Evolutionary conservation across 148 eudicot genomes (phyloP).

Genomic region (Selenicereus undatus): DNA sequence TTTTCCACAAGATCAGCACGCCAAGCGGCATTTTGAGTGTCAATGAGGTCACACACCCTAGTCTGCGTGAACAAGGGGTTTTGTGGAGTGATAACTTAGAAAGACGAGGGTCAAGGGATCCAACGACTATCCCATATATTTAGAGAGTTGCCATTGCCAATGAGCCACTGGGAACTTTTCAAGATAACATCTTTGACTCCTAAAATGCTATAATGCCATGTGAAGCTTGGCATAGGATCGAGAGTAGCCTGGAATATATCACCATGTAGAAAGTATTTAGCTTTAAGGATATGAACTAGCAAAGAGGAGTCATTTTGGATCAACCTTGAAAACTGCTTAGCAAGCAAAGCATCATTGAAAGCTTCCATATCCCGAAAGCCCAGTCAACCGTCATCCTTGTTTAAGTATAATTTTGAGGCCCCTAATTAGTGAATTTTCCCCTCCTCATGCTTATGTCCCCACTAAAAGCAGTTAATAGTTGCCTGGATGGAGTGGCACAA

Average conservation of each 20-base stretch:
- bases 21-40: too few relatives aligned
- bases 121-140: not conserved
- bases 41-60: too few relatives aligned
- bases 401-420: not conserved
- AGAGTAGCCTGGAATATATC: not conserved
- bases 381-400: not conserved
- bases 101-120: not conserved
- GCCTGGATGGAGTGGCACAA: not conserved
- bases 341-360: not conserved
- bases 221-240: not conserved
- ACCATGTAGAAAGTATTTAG: not conserved
- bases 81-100: not conserved
- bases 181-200: not conserved
- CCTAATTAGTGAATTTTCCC: not conserved
- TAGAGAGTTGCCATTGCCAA: not conserved
- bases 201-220: not conserved
- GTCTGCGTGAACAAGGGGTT: too few relatives aligned
- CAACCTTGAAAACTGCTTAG: not conserved
- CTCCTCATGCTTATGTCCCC: not conserved
- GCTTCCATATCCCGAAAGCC: not conserved
- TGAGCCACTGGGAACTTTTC: not conserved
- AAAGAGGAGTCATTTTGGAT: not conserved
- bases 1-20: too few relatives aligned
- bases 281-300: not conserved
- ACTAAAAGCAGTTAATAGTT: not conserved